A percentile compares a stretch with the other conserved stretches of the same genome.
These are phyloP conservation scores for Chlorella vulgaris DNA, from an alignment of 139 green algal genomes.

Conservation along the genomic window DNA sequence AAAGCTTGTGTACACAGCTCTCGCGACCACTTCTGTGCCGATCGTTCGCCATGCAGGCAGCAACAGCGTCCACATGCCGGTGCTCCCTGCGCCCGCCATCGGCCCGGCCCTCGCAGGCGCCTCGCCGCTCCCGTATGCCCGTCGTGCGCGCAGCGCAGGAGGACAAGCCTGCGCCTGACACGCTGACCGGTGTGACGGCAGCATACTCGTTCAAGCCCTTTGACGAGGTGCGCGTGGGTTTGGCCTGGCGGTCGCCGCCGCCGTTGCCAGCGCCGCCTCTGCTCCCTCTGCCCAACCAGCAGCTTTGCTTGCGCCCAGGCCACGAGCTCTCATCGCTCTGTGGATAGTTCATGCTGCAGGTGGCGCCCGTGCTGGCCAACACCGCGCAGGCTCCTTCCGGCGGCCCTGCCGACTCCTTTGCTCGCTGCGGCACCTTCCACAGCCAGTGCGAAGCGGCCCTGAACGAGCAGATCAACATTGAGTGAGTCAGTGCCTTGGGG, in stretches of 20 bases:
- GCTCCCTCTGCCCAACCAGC: too few species aligned
- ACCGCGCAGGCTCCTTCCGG: neutral
- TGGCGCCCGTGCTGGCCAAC: constrained; percentile 11
- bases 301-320: neutral
- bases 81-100: neutral
- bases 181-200: constrained; percentile 52
- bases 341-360: too few species aligned
- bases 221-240: constrained; percentile 45
- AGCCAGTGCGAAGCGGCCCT: constrained; percentile 79
- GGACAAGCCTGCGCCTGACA: constrained; percentile 26
- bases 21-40: neutral
- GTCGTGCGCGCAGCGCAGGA: neutral
- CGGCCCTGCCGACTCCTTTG: constrained; percentile 66
- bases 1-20: neutral
- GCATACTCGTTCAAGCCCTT: constrained; percentile 88
- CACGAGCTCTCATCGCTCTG: neutral
- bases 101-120: neutral
- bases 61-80: neutral
- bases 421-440: constrained; percentile 66
- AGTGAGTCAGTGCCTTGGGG: constrained; percentile 45
- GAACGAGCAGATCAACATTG: constrained; percentile 95
- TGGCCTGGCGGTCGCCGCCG: neutral
- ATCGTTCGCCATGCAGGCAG: neutral
- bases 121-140: neutral
- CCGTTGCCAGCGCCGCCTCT: neutral